A percentile compares a stretch with the other conserved stretches of the same genome.
phyloP scores from a whole-genome alignment of 2,329 filamentous ascomycete species.

The Podosphaera fusca region DNA sequence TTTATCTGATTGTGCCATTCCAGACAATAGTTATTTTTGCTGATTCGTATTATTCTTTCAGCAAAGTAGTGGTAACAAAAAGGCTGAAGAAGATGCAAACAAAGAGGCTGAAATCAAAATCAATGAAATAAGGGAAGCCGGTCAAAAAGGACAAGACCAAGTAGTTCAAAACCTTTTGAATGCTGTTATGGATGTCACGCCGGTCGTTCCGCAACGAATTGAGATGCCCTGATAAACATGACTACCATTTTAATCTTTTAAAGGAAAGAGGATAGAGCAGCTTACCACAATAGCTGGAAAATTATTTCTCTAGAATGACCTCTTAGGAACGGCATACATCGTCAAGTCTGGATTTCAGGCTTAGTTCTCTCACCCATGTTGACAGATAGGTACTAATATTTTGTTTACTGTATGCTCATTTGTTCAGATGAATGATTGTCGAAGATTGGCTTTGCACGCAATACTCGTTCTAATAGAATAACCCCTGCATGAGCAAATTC shows the following conservation, averaged over 20 bases:
- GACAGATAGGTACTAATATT: too few species aligned
- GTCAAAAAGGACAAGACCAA: constrained; percentile 53
- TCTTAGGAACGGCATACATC: background rate
- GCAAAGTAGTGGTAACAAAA: constrained; percentile 82
- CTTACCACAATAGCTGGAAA: background rate
- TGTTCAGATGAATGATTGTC: too few species aligned
- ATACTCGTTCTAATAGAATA: too few species aligned
- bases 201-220: constrained; percentile 30
- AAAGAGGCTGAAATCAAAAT: constrained; percentile 65
- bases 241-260: background rate
- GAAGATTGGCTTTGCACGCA: too few species aligned
- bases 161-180: constrained; percentile 66
- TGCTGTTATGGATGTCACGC: constrained; percentile 68
- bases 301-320: background rate
- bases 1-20: background rate
- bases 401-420: too few species aligned
- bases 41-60: constrained; percentile 19
- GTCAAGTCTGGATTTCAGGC: too few species aligned
- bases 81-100: constrained; percentile 55
- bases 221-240: constrained; percentile 13
- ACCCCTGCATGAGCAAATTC: too few species aligned
- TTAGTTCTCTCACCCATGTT: too few species aligned
- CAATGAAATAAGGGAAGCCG: constrained; percentile 57
- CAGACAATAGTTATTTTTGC: background rate
- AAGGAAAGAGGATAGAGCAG: background rate